Conservation (phyloP, 108 stramenopile genomes). For the Fragilaria radians region DNA sequence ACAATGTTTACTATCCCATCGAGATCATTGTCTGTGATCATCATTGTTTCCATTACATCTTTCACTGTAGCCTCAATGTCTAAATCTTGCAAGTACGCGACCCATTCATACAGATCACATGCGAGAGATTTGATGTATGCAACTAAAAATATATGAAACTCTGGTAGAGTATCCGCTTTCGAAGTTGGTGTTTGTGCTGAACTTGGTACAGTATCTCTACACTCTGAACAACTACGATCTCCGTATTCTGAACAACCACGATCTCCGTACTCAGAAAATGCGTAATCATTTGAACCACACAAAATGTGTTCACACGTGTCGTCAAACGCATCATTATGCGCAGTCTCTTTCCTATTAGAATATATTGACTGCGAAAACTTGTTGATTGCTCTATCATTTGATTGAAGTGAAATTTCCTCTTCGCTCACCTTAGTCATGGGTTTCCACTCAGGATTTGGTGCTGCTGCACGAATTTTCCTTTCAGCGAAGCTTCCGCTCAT, state of each 20-base stretch:
- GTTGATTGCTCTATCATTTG: neutral
- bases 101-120: neutral
- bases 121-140: neutral
- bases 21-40: neutral
- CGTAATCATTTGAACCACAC: neutral
- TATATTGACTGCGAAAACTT: neutral
- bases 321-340: neutral
- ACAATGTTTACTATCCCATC: neutral
- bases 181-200: neutral
- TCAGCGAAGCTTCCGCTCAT: neutral
- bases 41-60: neutral
- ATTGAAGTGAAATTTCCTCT: neutral
- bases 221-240: neutral
- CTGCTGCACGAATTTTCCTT: neutral
- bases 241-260: neutral
- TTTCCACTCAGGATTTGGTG: neutral
- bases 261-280: neutral
- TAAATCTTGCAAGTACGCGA: neutral
- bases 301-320: neutral
- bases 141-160: neutral
- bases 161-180: neutral
- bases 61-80: neutral
- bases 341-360: neutral
- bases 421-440: neutral
- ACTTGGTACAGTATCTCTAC: neutral